Base-by-base conservation (phyloP, 306 rosid genomes). In the Vicia faba region DNA sequence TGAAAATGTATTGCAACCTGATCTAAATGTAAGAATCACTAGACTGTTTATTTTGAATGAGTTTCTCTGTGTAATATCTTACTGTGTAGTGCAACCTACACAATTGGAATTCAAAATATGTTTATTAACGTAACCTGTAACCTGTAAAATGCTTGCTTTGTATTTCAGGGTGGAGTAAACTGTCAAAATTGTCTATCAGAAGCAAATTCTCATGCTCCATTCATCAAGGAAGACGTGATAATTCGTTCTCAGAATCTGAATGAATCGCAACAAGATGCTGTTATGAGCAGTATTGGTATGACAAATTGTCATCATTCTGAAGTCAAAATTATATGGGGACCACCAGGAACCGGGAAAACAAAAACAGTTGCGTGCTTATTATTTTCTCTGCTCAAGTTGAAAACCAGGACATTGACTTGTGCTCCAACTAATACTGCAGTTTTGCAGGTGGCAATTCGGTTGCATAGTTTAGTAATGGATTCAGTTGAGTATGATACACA, bases 331-430 rank as follows among this genome's bases (percentile, higher is more conserved):
- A 83, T 87, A 25, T 87, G 90, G 86, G 95, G 95, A 0, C 95
- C 90, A 33, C 95, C 90, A 0, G 86, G 86, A 10, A 85, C 90
- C 1, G 90, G 86, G 1, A 84, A 84, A 63, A 87, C 89, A 4
- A 87, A 78, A 75, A 87, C 88, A 0, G 74, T 83, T 8, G 81
- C 76, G 13, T 63, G 40, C 13, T 19, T 62, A 12, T 8, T 62
- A 41, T 41, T 41, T 62, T 41, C 35, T 2, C 53, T 62, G 7
- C 38, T 62, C 38, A 62, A 62, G 23, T 7, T 41, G 23, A 3
- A 7, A 20, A 23, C 20, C 13, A 40, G 38, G 40, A 62, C 68
- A 12, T 8, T 62, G 20, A 8, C 68, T 12, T 62, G 68, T 41
- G 53, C 68, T 40, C 68, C 68, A 7, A 62, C 68, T 3, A 62